Conservation (phyloP, 140 eudicot genomes). For the Ambrosia hybrid region DNA sequence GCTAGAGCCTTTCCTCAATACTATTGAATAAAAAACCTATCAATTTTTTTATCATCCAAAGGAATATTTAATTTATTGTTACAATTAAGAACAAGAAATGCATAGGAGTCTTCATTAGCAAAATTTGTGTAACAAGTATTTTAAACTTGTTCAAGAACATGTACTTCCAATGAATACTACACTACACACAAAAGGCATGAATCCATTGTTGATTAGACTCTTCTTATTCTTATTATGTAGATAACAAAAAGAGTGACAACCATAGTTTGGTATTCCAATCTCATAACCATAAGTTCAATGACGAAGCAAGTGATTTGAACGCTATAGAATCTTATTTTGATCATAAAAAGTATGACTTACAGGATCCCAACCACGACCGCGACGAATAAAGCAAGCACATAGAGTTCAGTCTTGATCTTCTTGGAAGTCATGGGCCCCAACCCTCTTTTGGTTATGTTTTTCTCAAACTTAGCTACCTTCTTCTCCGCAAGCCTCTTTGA, state of each 20-base stretch:
- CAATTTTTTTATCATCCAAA: too few relatives aligned
- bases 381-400: constrained; percentile 57
- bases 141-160: constrained; percentile 1
- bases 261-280: neutral
- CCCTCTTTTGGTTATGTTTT: constrained; percentile 68
- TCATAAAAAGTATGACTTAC: constrained; percentile 38
- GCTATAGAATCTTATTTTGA: neutral
- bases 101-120: neutral
- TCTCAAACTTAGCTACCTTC: constrained; percentile 83
- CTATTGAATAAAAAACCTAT: too few relatives aligned
- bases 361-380: constrained; percentile 65
- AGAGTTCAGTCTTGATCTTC: constrained; percentile 46
- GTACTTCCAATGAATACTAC: neutral
- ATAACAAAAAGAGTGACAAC: neutral
- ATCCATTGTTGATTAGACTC: neutral
- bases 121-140: neutral
- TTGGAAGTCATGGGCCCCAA: constrained; percentile 37
- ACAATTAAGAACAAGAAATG: constrained; percentile 1
- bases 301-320: neutral
- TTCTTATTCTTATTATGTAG: neutral
- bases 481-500: constrained; percentile 77
- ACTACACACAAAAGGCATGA: constrained; percentile 5
- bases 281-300: neutral
- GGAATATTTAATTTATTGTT: neutral
- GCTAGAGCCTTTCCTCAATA: too few relatives aligned